A percentile compares a stretch with the other conserved stretches of the same genome.
Conservation (phyloP, 2,329 filamentous ascomycete genomes). For the Neopestalotiopsis rosae region DNA sequence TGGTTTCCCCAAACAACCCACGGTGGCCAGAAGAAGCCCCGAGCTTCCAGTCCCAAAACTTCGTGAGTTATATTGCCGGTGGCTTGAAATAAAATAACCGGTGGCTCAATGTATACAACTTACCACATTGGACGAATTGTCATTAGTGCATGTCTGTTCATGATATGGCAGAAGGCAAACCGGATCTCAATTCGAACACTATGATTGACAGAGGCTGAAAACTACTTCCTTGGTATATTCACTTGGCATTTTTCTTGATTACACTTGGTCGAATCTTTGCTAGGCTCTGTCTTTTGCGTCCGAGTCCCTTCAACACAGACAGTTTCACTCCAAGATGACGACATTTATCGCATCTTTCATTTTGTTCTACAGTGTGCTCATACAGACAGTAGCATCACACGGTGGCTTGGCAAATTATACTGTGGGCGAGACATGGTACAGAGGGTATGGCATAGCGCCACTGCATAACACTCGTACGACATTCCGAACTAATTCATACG, state of each 20-base stretch:
- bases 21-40: too few species aligned
- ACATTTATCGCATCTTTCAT: not conserved
- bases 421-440: conserved; percentile 46
- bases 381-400: conserved; percentile 31
- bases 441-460: conserved; percentile 35
- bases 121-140: not conserved
- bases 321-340: not conserved
- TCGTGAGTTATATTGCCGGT: not conserved
- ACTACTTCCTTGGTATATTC: not conserved
- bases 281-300: not conserved
- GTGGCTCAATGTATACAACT: not conserved
- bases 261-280: not conserved
- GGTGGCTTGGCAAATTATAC: conserved; percentile 47
- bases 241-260: not conserved
- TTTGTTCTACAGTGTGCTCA: not conserved
- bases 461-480: not conserved
- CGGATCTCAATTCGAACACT: not conserved
- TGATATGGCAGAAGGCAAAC: too few species aligned
- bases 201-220: not conserved
- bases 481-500: not conserved
- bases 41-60: not conserved
- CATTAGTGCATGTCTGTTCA: too few species aligned
- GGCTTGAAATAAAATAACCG: not conserved
- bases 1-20: too few species aligned
- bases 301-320: not conserved